Percentiles rank a stretch among this genome's conserved stretches.
phyloP scores from a whole-genome alignment of 1,139 yeast genomes.

The Trichomonascaceae sp. region DNA sequence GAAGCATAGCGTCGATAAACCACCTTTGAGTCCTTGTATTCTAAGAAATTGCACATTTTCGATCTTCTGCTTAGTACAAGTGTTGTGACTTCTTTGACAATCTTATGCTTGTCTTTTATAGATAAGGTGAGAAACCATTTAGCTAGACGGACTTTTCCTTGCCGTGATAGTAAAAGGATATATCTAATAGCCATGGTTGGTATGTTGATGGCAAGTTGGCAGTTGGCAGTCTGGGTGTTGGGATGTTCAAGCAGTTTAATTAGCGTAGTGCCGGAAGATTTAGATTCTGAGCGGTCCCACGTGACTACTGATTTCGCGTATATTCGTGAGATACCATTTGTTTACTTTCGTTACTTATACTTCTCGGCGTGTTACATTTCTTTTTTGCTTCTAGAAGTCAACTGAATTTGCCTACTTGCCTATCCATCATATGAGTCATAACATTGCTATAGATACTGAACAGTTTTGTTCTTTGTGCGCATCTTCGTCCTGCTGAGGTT shows the following conservation, averaged over 20 bases:
- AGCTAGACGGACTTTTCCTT: slow-evolving; percentile 87
- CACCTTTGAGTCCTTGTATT: slow-evolving; percentile 80
- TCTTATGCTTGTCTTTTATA: slow-evolving; percentile 76
- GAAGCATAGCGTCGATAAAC: slow-evolving; percentile 92
- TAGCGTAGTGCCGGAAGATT: no score
- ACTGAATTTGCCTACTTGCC: not conserved
- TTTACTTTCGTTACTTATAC: not conserved
- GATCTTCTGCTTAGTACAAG: slow-evolving; percentile 78
- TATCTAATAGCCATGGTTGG: slow-evolving; percentile 64
- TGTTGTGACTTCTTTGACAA: slow-evolving; percentile 81
- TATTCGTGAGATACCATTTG: not conserved
- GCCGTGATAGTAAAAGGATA: slow-evolving; percentile 76
- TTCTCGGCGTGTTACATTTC: not conserved
- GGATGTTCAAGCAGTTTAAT: no score
- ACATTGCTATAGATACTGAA: not conserved
- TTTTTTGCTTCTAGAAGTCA: not conserved
- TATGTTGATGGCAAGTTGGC: not conserved
- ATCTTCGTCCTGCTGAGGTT: not conserved
- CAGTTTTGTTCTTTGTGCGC: not conserved
- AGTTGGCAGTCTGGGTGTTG: no score
- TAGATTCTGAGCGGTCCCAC: no score
- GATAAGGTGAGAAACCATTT: slow-evolving; percentile 87
- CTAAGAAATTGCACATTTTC: slow-evolving; percentile 94
- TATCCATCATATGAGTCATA: not conserved
- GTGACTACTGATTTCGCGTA: no score